Base-by-base conservation (phyloP, 176 grass and related monocot genomes). In the Zizania latifolia region DNA sequence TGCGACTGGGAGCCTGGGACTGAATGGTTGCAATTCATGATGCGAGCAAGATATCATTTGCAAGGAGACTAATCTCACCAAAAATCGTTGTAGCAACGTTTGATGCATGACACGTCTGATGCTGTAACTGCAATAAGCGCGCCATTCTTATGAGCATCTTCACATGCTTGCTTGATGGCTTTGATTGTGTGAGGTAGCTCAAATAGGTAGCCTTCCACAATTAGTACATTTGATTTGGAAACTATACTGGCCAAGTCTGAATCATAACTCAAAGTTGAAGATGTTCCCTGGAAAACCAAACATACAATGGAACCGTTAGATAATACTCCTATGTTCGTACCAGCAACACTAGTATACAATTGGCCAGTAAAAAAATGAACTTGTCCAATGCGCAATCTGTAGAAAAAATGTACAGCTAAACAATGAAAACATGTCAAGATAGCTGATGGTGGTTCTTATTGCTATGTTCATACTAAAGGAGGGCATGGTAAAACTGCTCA, bases 181-280 rank as follows among this genome's bases (percentile, higher is more conserved):
- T 99, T 79, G 75, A 94, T 90, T 55, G 95, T 99, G 74, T 92
- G 76, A 79, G 89, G 86, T 3, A 94, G 78, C 41, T 94, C 91
- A 16, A 99, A 99, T 45, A 99, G 72, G 78, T 99, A 99, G 21
- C 91, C 95, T 71, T 99, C 91, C 63, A 99, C 78, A 61, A 94
- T 65, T 64, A 94, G 82, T 57, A 99, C 22, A 64, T 92, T 99
- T 79, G 95, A 90, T 75, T 88, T 99, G 39, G 89, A 89, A 11
- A 92, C 74, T 70, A 99, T 63, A 76, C 71, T 81, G 6, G 91
- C 91, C 76, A 94, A 85, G 58, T 86, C 83, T 65, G 62, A 71
- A 82, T 94, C 91, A 19, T 94, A 92, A 80, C 78, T 71, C 74
- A 94, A 70, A 63, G 91, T 84, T 62, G 95, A 99, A 12, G 91